Evolutionary conservation across 345 rosid species (phyloP).

Genomic region (Gynandropsis gynandra): DNA sequence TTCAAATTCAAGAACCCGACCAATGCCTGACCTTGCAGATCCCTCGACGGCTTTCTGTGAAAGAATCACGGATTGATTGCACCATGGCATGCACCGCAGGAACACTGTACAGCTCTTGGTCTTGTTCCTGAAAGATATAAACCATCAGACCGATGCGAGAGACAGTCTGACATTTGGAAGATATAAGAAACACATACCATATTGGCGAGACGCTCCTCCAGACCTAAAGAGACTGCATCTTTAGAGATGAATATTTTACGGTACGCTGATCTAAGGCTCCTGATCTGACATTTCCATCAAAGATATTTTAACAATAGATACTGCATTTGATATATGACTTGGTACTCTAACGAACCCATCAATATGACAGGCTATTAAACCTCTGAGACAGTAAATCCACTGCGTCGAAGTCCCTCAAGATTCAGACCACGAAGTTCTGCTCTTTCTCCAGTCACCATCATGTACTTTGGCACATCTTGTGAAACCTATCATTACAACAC

Average conservation of each 20-base stretch:
- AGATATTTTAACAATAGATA: too few species aligned
- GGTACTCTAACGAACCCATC: slow-evolving; percentile 1
- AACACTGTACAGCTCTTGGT: slow-evolving; percentile 38
- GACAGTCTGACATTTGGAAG: too few species aligned
- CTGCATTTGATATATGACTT: too few species aligned
- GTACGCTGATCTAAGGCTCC: slow-evolving; percentile 67
- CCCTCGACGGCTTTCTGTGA: slow-evolving; percentile 67
- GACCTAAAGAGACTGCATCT: slow-evolving; percentile 33
- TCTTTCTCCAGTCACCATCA: slow-evolving; percentile 88
- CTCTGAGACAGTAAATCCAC: slow-evolving; percentile 63
- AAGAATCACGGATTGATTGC: slow-evolving; percentile 70
- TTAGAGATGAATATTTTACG: slow-evolving; percentile 74
- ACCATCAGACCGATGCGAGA: not conserved
- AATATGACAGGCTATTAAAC: too few species aligned
- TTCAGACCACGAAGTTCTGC: slow-evolving; percentile 88
- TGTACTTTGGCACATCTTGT: slow-evolving; percentile 89
- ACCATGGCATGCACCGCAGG: slow-evolving; percentile 57
- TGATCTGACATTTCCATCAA: slow-evolving; percentile 38
- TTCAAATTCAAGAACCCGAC: slow-evolving; percentile 25
- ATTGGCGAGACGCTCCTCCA: slow-evolving; percentile 67
- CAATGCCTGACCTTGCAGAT: slow-evolving; percentile 77
- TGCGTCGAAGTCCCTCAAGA: slow-evolving; percentile 77
- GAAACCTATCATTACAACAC: slow-evolving; percentile 42
- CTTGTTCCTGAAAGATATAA: slow-evolving; percentile 41
- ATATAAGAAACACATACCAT: slow-evolving; percentile 42